phyloP scores from a whole-genome alignment of 2,329 filamentous ascomycete genomes.

The Microdochium paspali region DNA sequence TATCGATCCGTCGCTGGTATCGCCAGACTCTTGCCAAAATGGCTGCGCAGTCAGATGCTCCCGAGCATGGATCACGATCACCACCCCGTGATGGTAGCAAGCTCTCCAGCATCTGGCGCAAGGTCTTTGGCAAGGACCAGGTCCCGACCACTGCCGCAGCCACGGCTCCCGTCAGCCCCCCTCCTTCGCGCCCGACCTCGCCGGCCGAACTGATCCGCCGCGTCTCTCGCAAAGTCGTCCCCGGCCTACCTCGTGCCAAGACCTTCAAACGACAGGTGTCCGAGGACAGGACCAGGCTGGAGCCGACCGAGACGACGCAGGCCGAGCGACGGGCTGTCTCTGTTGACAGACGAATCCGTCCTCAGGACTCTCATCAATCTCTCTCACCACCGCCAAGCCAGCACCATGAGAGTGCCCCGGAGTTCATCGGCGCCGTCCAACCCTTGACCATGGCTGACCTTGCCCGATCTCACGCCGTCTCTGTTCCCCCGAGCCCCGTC shows the following conservation, averaged over 20 bases:
- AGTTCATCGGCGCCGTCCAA: slow-evolving; percentile 25
- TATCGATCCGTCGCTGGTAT: not conserved
- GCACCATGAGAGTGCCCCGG: slow-evolving; percentile 36
- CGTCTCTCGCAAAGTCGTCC: slow-evolving; percentile 55
- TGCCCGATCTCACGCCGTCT: slow-evolving; percentile 6
- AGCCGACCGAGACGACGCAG: slow-evolving; percentile 52
- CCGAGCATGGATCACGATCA: slow-evolving; percentile 12
- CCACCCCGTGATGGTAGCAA: slow-evolving; percentile 15
- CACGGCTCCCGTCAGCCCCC: slow-evolving; percentile 11
- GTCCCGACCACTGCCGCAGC: slow-evolving; percentile 9
- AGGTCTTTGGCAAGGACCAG: slow-evolving; percentile 14
- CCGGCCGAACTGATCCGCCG: slow-evolving; percentile 26
- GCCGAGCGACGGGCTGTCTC: slow-evolving; percentile 66
- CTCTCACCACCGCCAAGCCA: slow-evolving; percentile 20
- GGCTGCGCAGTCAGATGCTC: not conserved
- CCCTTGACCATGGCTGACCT: slow-evolving; percentile 12
- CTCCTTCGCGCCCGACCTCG: slow-evolving; percentile 7
- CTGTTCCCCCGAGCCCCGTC: not conserved
- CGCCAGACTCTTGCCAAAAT: not conserved
- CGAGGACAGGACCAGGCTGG: slow-evolving; percentile 65
- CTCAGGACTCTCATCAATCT: slow-evolving; percentile 20
- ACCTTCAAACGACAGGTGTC: slow-evolving; percentile 80
- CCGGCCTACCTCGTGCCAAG: slow-evolving; percentile 64
- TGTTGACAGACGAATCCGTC: slow-evolving; percentile 39
- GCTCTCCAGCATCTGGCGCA: slow-evolving; percentile 8